Conservation (phyloP, 176 grass and related monocot species). For the Oropetium thomaeum region DNA sequence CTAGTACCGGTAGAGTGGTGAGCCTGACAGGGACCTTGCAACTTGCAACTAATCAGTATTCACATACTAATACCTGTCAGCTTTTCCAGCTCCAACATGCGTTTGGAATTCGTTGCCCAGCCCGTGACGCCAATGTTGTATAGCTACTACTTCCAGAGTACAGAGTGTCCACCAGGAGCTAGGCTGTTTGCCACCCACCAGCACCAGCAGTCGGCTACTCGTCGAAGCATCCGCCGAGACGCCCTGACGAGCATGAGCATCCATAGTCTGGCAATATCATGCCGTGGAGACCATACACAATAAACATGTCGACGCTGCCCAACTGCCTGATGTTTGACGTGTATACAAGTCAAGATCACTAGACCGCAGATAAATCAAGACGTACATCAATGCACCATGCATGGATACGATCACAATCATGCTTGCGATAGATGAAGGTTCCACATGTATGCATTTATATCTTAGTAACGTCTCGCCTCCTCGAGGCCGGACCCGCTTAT, state of each 20-base stretch:
- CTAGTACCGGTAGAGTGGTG: neutral
- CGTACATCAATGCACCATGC: neutral
- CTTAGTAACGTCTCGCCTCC: too few species aligned
- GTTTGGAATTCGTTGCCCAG: neutral
- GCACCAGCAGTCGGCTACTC: neutral
- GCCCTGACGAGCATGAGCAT: neutral
- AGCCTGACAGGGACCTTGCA: slow-evolving; percentile 10
- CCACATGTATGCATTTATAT: neutral
- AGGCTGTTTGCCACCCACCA: neutral
- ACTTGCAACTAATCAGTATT: too few species aligned
- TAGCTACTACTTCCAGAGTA: too few species aligned
- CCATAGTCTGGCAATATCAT: neutral
- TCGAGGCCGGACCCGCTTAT: too few species aligned
- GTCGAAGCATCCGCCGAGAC: neutral
- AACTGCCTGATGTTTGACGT: neutral
- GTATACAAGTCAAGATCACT: neutral
- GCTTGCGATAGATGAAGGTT: neutral
- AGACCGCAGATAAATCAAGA: neutral
- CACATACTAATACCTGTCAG: too few species aligned
- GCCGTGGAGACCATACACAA: neutral
- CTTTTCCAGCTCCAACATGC: slow-evolving; percentile 11
- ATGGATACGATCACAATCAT: neutral
- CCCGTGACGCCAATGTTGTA: neutral
- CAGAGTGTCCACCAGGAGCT: too few species aligned
- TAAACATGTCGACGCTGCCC: slow-evolving; percentile 5